Evolutionary conservation across 2,329 filamentous ascomycete species (phyloP).

Genomic region (Rutstroemia sp.): DNA sequence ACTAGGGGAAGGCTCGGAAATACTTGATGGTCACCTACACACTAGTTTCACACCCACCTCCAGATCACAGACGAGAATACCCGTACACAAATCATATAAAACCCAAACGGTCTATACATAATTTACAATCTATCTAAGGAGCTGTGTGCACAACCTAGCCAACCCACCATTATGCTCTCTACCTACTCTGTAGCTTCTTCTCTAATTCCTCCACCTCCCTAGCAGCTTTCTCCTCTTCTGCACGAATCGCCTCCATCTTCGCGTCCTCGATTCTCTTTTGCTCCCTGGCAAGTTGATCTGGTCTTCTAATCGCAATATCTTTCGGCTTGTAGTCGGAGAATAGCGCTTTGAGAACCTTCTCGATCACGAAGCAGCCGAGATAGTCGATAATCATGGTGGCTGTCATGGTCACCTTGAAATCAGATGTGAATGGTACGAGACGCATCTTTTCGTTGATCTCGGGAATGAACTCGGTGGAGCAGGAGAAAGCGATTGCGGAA

Average conservation of each 20-base stretch:
- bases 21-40: no score
- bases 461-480: constrained; percentile 89
- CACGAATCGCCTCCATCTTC: constrained; percentile 39
- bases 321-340: constrained; percentile 92
- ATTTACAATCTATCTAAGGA: no score
- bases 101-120: no score
- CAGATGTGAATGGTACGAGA: constrained; percentile 78
- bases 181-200: constrained; percentile 41
- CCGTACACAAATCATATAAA: no score
- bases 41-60: no score
- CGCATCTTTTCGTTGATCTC: constrained; percentile 92
- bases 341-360: constrained; percentile 72
- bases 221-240: constrained; percentile 45
- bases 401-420: constrained; percentile 87
- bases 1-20: no score
- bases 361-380: constrained; percentile 76
- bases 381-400: constrained; percentile 83
- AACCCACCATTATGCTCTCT: background rate
- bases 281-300: constrained; percentile 80
- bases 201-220: constrained; percentile 50
- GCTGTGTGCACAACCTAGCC: background rate
- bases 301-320: constrained; percentile 80
- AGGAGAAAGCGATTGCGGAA: constrained; percentile 83
- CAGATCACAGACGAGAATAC: no score
- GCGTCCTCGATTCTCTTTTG: constrained; percentile 57